A percentile compares a stretch with the other conserved stretches of the same genome.
phyloP scores from a whole-genome alignment of 1,284 basidiomycete genomes.

The Austroboletus novae-zelandiae region DNA sequence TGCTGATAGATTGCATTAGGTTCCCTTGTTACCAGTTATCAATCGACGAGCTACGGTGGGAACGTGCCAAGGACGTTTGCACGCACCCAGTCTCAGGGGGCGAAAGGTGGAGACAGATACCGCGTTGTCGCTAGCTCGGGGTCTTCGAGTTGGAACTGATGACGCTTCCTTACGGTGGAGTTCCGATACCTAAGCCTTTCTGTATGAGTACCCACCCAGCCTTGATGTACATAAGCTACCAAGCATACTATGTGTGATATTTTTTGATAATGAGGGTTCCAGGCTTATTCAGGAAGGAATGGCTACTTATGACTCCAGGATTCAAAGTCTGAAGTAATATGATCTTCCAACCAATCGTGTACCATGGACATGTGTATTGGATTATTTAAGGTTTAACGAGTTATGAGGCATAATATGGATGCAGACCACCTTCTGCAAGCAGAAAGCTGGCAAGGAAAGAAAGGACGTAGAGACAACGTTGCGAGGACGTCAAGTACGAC shows the following conservation, averaged over 20 bases:
- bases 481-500: constrained; percentile 10
- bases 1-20: constrained; percentile 3
- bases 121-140: not conserved
- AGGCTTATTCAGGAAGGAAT: no score
- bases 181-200: no score
- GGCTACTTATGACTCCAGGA: no score
- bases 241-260: no score
- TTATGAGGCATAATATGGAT: constrained; percentile 1
- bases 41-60: constrained; percentile 21
- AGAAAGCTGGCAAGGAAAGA: not conserved
- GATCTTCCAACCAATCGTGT: not conserved
- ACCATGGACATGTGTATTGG: not conserved
- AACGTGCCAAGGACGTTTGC: constrained; percentile 14
- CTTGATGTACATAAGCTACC: no score
- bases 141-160: not conserved
- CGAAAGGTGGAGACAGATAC: constrained; percentile 6
- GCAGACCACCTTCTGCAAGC: constrained; percentile 5
- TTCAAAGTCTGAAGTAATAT: no score
- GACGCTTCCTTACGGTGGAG: no score
- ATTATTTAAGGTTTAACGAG: not conserved
- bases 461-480: constrained; percentile 13
- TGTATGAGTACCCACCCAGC: no score
- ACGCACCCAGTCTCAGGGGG: constrained; percentile 9
- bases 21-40: constrained; percentile 15
- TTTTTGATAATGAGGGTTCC: no score